Base-by-base conservation (phyloP, 176 grass and related monocot genomes). In the Oryza meridionalis region DNA sequence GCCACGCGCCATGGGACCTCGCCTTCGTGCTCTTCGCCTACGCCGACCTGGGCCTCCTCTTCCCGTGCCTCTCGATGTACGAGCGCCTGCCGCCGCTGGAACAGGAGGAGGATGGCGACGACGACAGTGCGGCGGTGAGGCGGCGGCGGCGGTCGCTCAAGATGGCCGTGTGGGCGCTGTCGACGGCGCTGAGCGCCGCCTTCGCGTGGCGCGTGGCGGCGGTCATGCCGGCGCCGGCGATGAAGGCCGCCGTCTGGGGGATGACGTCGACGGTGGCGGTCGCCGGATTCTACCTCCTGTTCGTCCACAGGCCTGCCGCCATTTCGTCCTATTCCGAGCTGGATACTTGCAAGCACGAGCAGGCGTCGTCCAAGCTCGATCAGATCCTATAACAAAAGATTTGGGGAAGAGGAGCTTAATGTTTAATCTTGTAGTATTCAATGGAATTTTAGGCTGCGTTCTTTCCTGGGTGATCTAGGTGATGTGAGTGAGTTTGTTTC, bases 121-220 rank as follows among this genome's bases (percentile, higher is more conserved):
- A n/a, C n/a, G n/a, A n/a, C n/a, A 19, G 6, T 0, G 1, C 6
- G 51, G 5, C 6, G 51, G 51, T 5, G 51, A 21, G 12, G n/a
- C n/a, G 24, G 71, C 12, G n/a, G 42, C 42, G 29, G 66, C 25
- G 26, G 11, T 2, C 45, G 72, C 72, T 75, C 13, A 75, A 31
- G 72, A 25, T 51, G 11, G 40, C 24, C 72, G 45, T 74, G 12
- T 74, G 72, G 72, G 24, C 6, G 14, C 72, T 74, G 22, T 74
- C 72, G 14, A 74, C 72, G 44, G 45, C 25, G 72, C 45, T 74
- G 13, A 53, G 72, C 24, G 25, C 19, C 12, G 45, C 72, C 2
- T 74, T 74, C 45, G 22, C 45, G 11, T 53, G 45, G 44, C 71
- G 25, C 71, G 25, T 74, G 1, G 42, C 6, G 13, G n/a, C 24